Evolutionary conservation across 2,329 filamentous ascomycete species (phyloP).

Genomic region (Helicocarpus griseus): DNA sequence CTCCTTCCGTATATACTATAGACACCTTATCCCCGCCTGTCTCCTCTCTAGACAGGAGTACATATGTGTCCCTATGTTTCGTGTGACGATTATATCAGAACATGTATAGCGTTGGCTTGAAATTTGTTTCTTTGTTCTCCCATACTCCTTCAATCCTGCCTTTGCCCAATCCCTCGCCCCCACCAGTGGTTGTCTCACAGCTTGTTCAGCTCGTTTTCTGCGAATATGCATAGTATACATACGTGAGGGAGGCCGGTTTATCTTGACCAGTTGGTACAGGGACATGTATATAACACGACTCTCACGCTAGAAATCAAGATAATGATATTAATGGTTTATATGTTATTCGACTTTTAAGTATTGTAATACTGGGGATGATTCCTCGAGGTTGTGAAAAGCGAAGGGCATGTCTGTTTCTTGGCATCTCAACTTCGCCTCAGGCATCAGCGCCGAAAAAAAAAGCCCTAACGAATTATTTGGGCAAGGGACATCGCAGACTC

Average conservation of each 20-base stretch:
- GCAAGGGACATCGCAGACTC: too few species aligned
- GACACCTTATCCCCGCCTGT: not conserved
- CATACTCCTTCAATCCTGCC: not conserved
- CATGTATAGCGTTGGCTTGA: not conserved
- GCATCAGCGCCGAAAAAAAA: not conserved
- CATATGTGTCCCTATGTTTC: not conserved
- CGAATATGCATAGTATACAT: too few species aligned
- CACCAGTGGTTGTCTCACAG: not conserved
- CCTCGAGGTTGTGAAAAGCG: not conserved
- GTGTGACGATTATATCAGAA: not conserved
- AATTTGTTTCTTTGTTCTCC: not conserved
- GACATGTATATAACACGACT: too few species aligned
- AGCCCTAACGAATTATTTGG: too few species aligned
- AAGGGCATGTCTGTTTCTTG: not conserved
- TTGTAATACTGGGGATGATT: not conserved
- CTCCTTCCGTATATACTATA: not conserved
- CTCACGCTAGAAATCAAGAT: too few species aligned
- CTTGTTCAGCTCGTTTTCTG: not conserved
- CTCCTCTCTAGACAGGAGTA: not conserved
- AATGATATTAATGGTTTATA: too few species aligned
- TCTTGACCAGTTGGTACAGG: too few species aligned
- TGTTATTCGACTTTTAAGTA: not conserved
- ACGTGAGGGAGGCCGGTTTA: too few species aligned
- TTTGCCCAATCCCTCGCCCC: not conserved
- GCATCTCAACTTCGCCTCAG: not conserved